A percentile compares a stretch with the other conserved stretches of the same genome.
These are phyloP conservation scores for Mucor irregularis DNA, from an alignment of 371 early-diverging fungal genomes.

Conservation along the genomic window DNA sequence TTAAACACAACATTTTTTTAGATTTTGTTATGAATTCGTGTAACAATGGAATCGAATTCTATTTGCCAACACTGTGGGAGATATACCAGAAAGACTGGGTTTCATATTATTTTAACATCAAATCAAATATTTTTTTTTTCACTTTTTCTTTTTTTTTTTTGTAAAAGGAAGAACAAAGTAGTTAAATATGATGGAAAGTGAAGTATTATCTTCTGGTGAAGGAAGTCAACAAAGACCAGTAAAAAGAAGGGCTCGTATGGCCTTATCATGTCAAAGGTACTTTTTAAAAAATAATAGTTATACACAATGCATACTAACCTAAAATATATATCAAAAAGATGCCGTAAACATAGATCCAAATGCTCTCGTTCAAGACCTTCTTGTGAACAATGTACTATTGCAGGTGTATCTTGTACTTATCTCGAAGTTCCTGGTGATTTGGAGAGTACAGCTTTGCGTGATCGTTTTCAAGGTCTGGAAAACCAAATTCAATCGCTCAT, in stretches of 20 bases:
- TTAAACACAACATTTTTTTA: too few relatives aligned
- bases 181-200: slow-evolving; percentile 7
- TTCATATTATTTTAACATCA: background rate
- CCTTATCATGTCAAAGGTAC: slow-evolving; percentile 52
- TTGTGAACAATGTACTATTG: slow-evolving; percentile 41
- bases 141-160: slow-evolving; percentile 1
- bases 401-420: slow-evolving; percentile 36
- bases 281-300: background rate
- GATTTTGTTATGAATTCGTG: too few relatives aligned
- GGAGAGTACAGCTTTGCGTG: slow-evolving; percentile 47
- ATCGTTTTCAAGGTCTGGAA: slow-evolving; percentile 45
- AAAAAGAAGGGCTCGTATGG: slow-evolving; percentile 43
- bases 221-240: slow-evolving; percentile 13
- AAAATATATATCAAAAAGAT: slow-evolving; percentile 31
- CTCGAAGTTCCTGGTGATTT: slow-evolving; percentile 49
- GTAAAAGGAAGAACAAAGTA: too few relatives aligned
- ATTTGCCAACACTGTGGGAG: background rate
- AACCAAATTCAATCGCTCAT: slow-evolving; percentile 44
- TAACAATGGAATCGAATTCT: too few relatives aligned
- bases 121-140: background rate
- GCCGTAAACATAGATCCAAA: slow-evolving; percentile 48
- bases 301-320: background rate
- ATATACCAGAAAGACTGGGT: background rate
- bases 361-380: slow-evolving; percentile 45
- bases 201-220: background rate